Conservation (phyloP, 257 asterid species). For the Coffea eugenioides region DNA sequence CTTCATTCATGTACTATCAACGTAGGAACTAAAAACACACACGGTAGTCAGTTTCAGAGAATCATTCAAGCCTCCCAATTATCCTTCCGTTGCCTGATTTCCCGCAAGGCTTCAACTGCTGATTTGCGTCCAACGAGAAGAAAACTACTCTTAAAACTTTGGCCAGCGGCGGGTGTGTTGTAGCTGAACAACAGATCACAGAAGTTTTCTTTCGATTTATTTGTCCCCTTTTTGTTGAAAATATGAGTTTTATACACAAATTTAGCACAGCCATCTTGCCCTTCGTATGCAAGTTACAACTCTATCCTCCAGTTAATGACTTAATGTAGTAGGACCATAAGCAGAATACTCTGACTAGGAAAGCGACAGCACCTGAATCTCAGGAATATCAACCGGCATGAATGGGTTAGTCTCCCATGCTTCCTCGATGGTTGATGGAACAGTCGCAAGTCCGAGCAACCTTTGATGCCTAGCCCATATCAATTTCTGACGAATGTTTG, state of each 20-base stretch:
- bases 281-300: too few relatives aligned
- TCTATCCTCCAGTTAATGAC: not conserved
- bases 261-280: not conserved
- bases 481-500: conserved; percentile 36
- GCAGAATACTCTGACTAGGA: not conserved
- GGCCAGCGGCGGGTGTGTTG: not conserved
- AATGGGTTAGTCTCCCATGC: conserved; percentile 80
- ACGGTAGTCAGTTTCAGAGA: not conserved
- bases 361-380: conserved; percentile 56
- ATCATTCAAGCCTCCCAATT: conserved; percentile 55
- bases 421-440: conserved; percentile 79
- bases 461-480: conserved; percentile 36
- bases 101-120: conserved; percentile 62
- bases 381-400: conserved; percentile 73
- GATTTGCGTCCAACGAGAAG: conserved; percentile 46
- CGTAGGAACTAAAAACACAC: not conserved
- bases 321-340: not conserved
- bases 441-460: conserved; percentile 52
- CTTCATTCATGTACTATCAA: not conserved
- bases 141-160: not conserved
- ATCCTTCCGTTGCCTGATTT: conserved; percentile 63
- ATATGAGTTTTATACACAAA: too few relatives aligned
- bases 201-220: too few relatives aligned
- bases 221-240: too few relatives aligned
- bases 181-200: not conserved